phyloP scores from a whole-genome alignment of 371 early-diverging fungal genomes.

The Mortierella sp. region DNA sequence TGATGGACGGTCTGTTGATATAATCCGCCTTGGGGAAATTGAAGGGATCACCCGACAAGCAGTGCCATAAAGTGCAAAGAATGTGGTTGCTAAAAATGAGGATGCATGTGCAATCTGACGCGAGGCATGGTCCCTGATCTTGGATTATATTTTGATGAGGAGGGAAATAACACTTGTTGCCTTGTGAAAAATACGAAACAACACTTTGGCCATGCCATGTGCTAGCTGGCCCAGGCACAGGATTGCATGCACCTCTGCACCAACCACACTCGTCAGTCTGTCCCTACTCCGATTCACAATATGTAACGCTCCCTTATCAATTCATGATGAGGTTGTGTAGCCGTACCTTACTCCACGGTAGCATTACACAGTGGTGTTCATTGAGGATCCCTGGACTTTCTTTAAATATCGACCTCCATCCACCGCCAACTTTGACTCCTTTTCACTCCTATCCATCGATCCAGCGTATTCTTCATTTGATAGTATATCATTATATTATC shows the following conservation, averaged over 20 bases:
- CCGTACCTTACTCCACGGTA: constrained; percentile 24
- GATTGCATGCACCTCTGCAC: constrained; percentile 1
- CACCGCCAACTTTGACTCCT: not conserved
- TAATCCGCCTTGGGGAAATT: not conserved
- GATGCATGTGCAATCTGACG: constrained; percentile 16
- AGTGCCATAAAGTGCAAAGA: not conserved
- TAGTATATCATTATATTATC: not conserved
- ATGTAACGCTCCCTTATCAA: not conserved
- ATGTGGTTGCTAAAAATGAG: not conserved
- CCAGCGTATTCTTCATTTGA: not conserved
- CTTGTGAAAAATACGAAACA: constrained; percentile 24
- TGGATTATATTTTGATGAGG: not conserved
- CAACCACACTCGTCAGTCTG: not conserved
- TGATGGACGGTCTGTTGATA: not conserved
- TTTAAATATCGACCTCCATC: not conserved
- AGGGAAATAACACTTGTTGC: constrained; percentile 2
- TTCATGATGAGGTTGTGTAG: not conserved
- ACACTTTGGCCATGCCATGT: constrained; percentile 47
- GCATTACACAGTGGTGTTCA: constrained; percentile 16
- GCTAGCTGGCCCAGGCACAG: constrained; percentile 30
- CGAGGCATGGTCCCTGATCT: not conserved
- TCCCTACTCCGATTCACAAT: not conserved
- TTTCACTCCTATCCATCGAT: not conserved
- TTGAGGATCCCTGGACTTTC: not conserved
- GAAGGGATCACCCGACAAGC: not conserved